Evolutionary conservation across 495 filamentous ascomycete genomes (phyloP).

Genomic region (Lichenothelia convexa): DNA sequence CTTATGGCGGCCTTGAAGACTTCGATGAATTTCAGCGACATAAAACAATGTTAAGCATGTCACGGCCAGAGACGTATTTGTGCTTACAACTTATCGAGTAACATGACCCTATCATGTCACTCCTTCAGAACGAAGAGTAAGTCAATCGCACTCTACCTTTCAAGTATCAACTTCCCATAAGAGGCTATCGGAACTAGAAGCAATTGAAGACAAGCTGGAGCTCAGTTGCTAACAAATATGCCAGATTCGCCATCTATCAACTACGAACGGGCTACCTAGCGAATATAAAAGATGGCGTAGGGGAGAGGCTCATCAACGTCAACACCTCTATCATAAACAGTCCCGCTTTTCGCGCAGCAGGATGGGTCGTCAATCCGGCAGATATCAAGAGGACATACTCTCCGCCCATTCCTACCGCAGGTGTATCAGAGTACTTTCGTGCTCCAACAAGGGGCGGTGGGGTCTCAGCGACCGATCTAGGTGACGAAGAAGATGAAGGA

Average conservation of each 20-base stretch:
- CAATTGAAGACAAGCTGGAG: neutral
- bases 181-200: too few relatives aligned
- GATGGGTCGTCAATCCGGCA: slow-evolving; percentile 63
- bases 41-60: slow-evolving; percentile 5
- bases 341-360: slow-evolving; percentile 86
- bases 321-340: slow-evolving; percentile 81
- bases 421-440: slow-evolving; percentile 79
- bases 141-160: too few relatives aligned
- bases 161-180: too few relatives aligned
- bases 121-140: slow-evolving; percentile 95
- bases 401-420: slow-evolving; percentile 83
- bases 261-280: slow-evolving; percentile 81
- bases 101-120: slow-evolving; percentile 45
- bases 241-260: slow-evolving; percentile 82
- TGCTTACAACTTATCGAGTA: too few relatives aligned
- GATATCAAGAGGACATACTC: slow-evolving; percentile 85
- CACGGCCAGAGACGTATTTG: too few relatives aligned
- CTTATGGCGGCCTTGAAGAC: too few relatives aligned
- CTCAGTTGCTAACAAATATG: slow-evolving; percentile 2
- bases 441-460: slow-evolving; percentile 37
- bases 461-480: slow-evolving; percentile 33
- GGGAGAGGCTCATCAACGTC: slow-evolving; percentile 84
- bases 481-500: slow-evolving; percentile 66
- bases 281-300: slow-evolving; percentile 82
- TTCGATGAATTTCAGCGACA: neutral